Evolutionary conservation across 2,329 filamentous ascomycete genomes (phyloP), one percentile per base, ranked within the genome.

Genomic region (Sporothrix mexicana): DNA sequence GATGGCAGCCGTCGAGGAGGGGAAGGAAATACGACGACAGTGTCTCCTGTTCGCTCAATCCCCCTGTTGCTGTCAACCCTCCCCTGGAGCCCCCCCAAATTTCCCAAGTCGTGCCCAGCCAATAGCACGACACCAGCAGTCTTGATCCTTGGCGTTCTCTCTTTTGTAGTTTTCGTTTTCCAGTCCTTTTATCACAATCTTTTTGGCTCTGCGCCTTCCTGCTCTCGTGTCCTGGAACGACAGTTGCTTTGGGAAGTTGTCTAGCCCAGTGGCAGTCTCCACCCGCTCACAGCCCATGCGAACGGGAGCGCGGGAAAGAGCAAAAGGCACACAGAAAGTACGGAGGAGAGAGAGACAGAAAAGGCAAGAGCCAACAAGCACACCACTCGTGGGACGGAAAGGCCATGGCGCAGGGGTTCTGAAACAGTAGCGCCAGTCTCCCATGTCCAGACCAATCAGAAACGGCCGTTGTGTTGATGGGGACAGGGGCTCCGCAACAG

Each of bases 371-470:
- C 57, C 2, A 59, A 59, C 55, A n/a, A 59, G 25, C 25, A 25
- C 57, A 41, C 57, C 17, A 62, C 59, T 61, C 59, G 36, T 23
- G 25, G 57, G 57, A 61, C 17, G 20, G 53, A 23, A 20, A 25
- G 53, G 68, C 41, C 41, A 62, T 69, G 64, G 73, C 73, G 73
- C 73, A 74, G 59, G 70, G 70, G 43, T 67, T 61, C 61, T 74
- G 73, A 74, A 74, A 74, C 73, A 13, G 53, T 74, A 74, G 73
- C 70, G 73, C 68, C 41, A 5, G 17, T 57, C 49, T 64, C 45
- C 47, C 36, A 64, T 61, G 43, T 30, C 53, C 62, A 59, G 47
- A 23, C 57, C 71, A 73, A 70, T 73, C 66, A 70, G 67, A 55
- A 64, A 66, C 47, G 66, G 25, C 64, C 47, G 71, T 25, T 45